phyloP scores from a whole-genome alignment of 1,139 yeast genomes.

The Blastobotrys serpentis region DNA sequence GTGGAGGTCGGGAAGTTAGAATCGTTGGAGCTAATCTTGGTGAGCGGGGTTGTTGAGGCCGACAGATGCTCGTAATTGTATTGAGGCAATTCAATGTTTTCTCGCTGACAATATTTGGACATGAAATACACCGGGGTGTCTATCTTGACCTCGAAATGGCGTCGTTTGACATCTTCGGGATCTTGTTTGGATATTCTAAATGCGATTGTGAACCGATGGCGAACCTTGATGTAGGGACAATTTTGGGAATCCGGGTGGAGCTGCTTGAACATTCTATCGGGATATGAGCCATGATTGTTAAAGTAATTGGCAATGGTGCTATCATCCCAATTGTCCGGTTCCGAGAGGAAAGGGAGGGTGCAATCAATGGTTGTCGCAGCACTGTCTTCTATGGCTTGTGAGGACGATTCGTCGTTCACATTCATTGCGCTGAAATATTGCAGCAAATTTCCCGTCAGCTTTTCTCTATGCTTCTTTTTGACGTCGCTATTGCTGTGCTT shows the following conservation, averaged over 20 bases:
- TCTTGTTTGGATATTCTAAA: slow-evolving; percentile 70
- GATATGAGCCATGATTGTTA: slow-evolving; percentile 19
- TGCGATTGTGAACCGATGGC: slow-evolving; percentile 76
- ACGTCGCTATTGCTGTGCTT: neutral
- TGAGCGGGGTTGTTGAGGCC: slow-evolving; percentile 9
- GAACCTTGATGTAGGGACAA: slow-evolving; percentile 65
- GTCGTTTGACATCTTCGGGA: slow-evolving; percentile 55
- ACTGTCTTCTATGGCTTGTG: slow-evolving; percentile 11
- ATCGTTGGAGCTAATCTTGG: slow-evolving; percentile 16
- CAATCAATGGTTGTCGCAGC: slow-evolving; percentile 23
- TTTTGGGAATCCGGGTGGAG: slow-evolving; percentile 68
- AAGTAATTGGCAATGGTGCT: slow-evolving; percentile 24
- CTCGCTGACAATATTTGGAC: slow-evolving; percentile 69
- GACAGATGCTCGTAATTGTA: slow-evolving; percentile 38
- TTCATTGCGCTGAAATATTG: slow-evolving; percentile 13
- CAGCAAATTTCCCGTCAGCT: slow-evolving; percentile 23
- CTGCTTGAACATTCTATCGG: slow-evolving; percentile 19
- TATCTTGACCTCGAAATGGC: slow-evolving; percentile 84
- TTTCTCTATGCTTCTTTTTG: slow-evolving; percentile 14
- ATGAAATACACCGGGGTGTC: slow-evolving; percentile 79
- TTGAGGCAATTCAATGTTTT: slow-evolving; percentile 67
- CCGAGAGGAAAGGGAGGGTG: slow-evolving; percentile 27
- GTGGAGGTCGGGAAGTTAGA: slow-evolving; percentile 13
- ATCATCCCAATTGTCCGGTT: slow-evolving; percentile 22
- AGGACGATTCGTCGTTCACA: neutral